Evolutionary conservation across 116 monocot species (phyloP), one percentile per base, ranked within the genome.

Genomic region (Trichopus zeylanicus): DNA sequence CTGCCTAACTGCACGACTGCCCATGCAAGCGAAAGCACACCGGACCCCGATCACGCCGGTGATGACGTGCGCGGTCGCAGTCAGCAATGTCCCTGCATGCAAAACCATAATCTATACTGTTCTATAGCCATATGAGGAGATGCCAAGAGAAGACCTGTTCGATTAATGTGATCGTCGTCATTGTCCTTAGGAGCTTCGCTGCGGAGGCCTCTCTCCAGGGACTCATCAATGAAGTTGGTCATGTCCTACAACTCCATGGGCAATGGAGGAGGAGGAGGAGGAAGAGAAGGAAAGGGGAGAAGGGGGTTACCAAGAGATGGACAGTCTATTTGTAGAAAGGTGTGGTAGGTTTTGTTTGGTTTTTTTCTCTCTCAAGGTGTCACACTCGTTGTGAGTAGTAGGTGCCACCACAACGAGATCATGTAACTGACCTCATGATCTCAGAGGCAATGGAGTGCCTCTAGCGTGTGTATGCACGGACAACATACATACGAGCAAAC

Each of bases 41-140:
- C 81, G 19, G 81, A 81, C 2, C n/a, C 81, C 82, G 9, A 82
- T 77, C 19, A 82, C 82, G 0, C 77, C 77, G 0, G 82, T 82
- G 7, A 82, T 70, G 35, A 82, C 77, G 46, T 82, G 82, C 21
- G 82, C 61, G 20, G 70, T 82, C 12, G 82, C 70, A 0, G 82
- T 82, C 66, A 61, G 58, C 24, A 82, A 32, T 16, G 61, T 82
- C 8, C 81, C 76, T 74, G 54, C 0, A 31, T 5, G 8, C 32
- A 33, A 42, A n/a, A 42, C n/a, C 42, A 42, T 42, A n/a, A 16
- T 1, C n/a, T n/a, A 37, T 11, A 37, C 15, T 37, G 15, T 37
- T 37, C 15, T 37, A 15, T 37, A 11, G 0, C 1, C 15, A 8
- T n/a, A 37, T 37, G 7, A 37, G 37, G 8, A 37, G 37, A 37